Evolutionary conservation across 768 basidiomycete species (phyloP).

Genomic region (Kwoniella sp.): DNA sequence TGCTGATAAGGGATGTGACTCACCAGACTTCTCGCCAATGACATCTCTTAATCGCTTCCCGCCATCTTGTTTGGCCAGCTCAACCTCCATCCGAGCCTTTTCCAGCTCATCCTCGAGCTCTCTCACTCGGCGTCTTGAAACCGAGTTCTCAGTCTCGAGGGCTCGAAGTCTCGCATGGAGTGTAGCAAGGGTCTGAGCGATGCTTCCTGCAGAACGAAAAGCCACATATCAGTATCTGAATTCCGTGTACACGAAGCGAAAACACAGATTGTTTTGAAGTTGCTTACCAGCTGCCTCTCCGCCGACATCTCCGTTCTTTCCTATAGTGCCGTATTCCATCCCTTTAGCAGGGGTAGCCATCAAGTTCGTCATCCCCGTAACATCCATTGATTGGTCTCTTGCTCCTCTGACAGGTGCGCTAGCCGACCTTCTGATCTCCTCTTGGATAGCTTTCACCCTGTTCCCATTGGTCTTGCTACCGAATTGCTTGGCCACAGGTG

Average conservation of each 20-base stretch:
- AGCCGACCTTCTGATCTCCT: slow-evolving; percentile 18
- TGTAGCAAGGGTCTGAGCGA: slow-evolving; percentile 44
- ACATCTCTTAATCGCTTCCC: slow-evolving; percentile 67
- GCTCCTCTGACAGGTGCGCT: slow-evolving; percentile 30
- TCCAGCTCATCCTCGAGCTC: slow-evolving; percentile 88
- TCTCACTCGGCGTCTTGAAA: slow-evolving; percentile 76
- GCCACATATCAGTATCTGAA: too few relatives aligned
- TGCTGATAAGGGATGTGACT: slow-evolving; percentile 20
- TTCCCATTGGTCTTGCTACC: neutral
- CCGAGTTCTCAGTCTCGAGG: slow-evolving; percentile 77
- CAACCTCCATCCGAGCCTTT: slow-evolving; percentile 54
- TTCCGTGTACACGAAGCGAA: too few relatives aligned
- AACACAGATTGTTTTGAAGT: too few relatives aligned
- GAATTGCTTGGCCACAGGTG: neutral
- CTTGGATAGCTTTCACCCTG: slow-evolving; percentile 14
- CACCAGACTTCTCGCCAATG: slow-evolving; percentile 88
- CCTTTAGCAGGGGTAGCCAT: slow-evolving; percentile 54
- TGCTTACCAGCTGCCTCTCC: slow-evolving; percentile 43
- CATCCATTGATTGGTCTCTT: slow-evolving; percentile 33
- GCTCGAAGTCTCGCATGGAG: slow-evolving; percentile 64
- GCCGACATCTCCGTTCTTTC: slow-evolving; percentile 45
- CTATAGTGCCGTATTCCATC: slow-evolving; percentile 30
- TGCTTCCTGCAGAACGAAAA: slow-evolving; percentile 20
- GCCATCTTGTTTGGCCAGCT: slow-evolving; percentile 64
- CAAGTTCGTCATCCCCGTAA: slow-evolving; percentile 52